These are phyloP conservation scores for Orychophragmus violaceus DNA, from an alignment of 345 rosid genomes.

Conservation along the genomic window DNA sequence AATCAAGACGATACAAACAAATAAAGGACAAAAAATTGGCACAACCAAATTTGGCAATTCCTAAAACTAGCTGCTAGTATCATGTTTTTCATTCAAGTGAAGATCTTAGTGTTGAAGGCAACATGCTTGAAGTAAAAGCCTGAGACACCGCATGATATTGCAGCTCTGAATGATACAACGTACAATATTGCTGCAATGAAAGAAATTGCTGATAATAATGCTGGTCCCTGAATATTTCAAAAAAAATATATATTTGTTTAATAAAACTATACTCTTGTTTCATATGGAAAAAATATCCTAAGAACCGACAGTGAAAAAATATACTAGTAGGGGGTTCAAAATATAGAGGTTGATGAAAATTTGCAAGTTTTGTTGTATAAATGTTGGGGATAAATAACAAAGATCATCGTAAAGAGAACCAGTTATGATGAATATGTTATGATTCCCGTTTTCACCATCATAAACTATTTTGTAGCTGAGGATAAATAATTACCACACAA, in stretches of 20 bases:
- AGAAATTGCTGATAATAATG: neutral
- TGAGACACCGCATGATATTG: neutral
- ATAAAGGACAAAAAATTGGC: no score
- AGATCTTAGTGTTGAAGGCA: no score
- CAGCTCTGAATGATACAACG: neutral
- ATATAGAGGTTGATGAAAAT: neutral
- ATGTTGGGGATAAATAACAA: neutral
- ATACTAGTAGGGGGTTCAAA: neutral
- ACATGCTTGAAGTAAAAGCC: neutral
- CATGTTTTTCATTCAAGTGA: no score
- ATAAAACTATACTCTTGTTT: neutral
- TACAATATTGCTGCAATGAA: neutral
- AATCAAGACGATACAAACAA: no score
- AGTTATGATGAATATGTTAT: no score
- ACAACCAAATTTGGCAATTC: no score
- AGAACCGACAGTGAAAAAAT: neutral
- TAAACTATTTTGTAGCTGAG: no score
- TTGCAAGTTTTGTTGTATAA: neutral
- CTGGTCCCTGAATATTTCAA: constrained; percentile 2
- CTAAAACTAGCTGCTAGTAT: no score
- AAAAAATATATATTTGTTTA: neutral
- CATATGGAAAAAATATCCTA: neutral
- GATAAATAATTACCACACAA: no score
- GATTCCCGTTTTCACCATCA: no score
- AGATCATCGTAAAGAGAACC: neutral